A percentile compares a stretch with the other conserved stretches of the same genome.
Conservation (phyloP, 1,139 yeast genomes). For the Keqinozyma sinolaborantium region DNA sequence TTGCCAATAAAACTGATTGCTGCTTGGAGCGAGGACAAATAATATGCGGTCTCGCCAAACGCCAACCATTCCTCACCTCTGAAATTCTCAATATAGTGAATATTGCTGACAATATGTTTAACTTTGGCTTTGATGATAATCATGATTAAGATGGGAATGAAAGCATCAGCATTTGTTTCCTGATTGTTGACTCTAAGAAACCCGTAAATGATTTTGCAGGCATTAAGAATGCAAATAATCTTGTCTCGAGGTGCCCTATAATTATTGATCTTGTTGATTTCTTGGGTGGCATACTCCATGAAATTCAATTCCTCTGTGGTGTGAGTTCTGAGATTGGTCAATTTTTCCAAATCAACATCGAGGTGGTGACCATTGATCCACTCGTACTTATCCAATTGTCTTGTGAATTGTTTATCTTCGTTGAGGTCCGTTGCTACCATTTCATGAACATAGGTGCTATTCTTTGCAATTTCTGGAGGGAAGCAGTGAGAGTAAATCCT, state of each 20-base stretch:
- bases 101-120: slow-evolving; percentile 64
- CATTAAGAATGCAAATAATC: slow-evolving; percentile 83
- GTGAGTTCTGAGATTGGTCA: slow-evolving; percentile 15
- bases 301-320: slow-evolving; percentile 45
- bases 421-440: slow-evolving; percentile 47
- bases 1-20: slow-evolving; percentile 75
- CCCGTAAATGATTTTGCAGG: slow-evolving; percentile 91
- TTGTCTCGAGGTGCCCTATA: slow-evolving; percentile 95
- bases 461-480: slow-evolving; percentile 63
- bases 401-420: slow-evolving; percentile 54
- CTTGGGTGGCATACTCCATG: slow-evolving; percentile 65
- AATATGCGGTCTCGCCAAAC: slow-evolving; percentile 86
- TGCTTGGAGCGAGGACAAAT: slow-evolving; percentile 81
- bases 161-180: slow-evolving; percentile 87
- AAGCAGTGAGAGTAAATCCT: slow-evolving; percentile 75
- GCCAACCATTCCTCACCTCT: slow-evolving; percentile 66
- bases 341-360: slow-evolving; percentile 56
- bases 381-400: slow-evolving; percentile 60
- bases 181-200: slow-evolving; percentile 66
- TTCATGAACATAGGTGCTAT: slow-evolving; percentile 21
- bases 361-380: slow-evolving; percentile 81
- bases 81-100: slow-evolving; percentile 81
- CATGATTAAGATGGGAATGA: slow-evolving; percentile 80
- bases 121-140: slow-evolving; percentile 71
- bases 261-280: slow-evolving; percentile 71